These are phyloP conservation scores for Nitzschia palea DNA, from an alignment of 108 stramenopile genomes.

Conservation along the genomic window DNA sequence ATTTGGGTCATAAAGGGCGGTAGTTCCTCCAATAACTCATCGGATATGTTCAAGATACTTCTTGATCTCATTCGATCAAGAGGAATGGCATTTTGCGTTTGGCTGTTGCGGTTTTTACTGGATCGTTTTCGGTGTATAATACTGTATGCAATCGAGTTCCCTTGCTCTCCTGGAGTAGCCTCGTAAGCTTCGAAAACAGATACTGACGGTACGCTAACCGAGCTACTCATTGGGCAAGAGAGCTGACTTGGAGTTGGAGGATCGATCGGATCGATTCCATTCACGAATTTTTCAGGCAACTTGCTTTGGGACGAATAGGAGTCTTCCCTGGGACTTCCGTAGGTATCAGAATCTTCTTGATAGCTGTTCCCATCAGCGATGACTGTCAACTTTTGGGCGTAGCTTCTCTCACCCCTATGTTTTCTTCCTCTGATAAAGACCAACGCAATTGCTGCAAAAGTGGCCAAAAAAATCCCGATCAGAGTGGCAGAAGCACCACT, in stretches of 20 bases:
- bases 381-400: neutral
- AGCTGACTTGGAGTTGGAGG: neutral
- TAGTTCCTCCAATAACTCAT: constrained; percentile 2
- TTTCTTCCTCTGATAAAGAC: neutral
- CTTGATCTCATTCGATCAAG: too few relatives aligned
- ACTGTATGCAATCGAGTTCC: neutral
- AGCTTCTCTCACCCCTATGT: neutral
- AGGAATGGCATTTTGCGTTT: too few relatives aligned
- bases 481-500: neutral
- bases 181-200: constrained; percentile 4
- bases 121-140: too few relatives aligned
- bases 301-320: neutral
- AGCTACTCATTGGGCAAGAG: neutral
- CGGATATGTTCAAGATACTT: too few relatives aligned
- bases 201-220: neutral
- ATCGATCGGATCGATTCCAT: neutral
- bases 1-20: neutral
- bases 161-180: neutral
- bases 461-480: neutral
- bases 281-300: neutral
- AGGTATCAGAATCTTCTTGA: neutral
- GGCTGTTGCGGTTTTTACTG: too few relatives aligned
- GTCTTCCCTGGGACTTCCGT: neutral
- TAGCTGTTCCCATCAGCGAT: neutral
- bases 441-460: neutral